phyloP scores from a whole-genome alignment of 2,329 filamentous ascomycete genomes.

The Fusarium piperis region DNA sequence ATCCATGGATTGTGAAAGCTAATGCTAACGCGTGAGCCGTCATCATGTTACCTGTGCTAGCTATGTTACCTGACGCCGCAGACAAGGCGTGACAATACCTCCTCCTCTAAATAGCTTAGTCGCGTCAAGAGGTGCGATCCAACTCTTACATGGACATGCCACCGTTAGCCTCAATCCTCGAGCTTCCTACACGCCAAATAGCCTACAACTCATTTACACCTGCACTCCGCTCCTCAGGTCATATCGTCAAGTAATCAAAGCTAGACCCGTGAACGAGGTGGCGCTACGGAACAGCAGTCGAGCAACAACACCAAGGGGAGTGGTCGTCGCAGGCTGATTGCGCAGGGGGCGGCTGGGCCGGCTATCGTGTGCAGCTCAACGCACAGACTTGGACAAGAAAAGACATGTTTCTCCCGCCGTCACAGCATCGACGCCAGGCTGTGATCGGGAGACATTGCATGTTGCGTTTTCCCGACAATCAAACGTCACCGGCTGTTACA shows the following conservation, averaged over 20 bases:
- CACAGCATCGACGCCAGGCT: slow-evolving; percentile 12
- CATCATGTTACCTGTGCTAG: neutral
- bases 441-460: slow-evolving; percentile 21
- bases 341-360: slow-evolving; percentile 6
- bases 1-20: neutral
- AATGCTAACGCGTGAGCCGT: slow-evolving; percentile 3
- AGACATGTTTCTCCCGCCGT: slow-evolving; percentile 6
- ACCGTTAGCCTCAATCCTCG: neutral
- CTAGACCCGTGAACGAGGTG: slow-evolving; percentile 8
- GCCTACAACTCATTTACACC: neutral
- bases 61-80: neutral
- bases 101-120: neutral
- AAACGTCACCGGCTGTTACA: slow-evolving; percentile 23
- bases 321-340: slow-evolving; percentile 30
- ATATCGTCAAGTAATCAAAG: slow-evolving; percentile 11
- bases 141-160: neutral
- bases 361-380: neutral
- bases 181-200: neutral
- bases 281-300: neutral
- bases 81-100: neutral
- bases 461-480: slow-evolving; percentile 30
- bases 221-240: slow-evolving; percentile 6
- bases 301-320: neutral
- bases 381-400: slow-evolving; percentile 3
- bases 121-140: neutral